Evolutionary conservation across 768 basidiomycete species (phyloP), one percentile per base, ranked within the genome.

Genomic region (Trametes gibbosa): DNA sequence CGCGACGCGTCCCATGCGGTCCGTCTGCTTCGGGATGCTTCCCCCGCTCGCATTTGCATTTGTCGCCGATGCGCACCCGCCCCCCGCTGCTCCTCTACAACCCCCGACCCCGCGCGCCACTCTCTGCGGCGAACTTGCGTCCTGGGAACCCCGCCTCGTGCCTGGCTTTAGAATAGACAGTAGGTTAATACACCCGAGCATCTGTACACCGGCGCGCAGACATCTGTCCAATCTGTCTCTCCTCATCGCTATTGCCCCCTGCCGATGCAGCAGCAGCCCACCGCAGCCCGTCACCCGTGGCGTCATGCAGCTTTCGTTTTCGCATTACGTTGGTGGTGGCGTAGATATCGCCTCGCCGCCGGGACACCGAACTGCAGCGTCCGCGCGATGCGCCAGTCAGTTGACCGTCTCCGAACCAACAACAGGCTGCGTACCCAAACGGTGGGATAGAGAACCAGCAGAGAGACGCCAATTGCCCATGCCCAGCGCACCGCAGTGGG

Each of bases 391-490:
- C 59, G 65, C 43, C 51, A 60, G 56, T 59, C 57, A 65, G 53
- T 50, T 50, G 59, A 51, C 56, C 43, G 52, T 19, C 12, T 56
- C 54, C 43, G 61, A 58, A 51, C 50, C 19, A 37, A 34, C 56
- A 50, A 51, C 41, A 35, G 49, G 10, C 16, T 46, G 61, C 67
- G 47, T 53, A 90, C 90, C 80, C 83, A 79, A 13, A 86, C 69
- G 14, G 75, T 73, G 16, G 91, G 89, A 77, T 93, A 93, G 52
- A 88, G 68, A 17, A 87, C 74, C 59, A 93, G 74, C 46, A 88
- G 67, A n/a, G 68, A 68, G 21, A 74, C 80, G 25, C 84, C 88
- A 13, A 84, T 64, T n/a, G 73, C 69, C 87, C 89, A 90, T 12
- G 84, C 85, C 78, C 79, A 79, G 73, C 81, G 83, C 60, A 93